Evolutionary conservation across 2,329 filamentous ascomycete genomes (phyloP), one percentile per base, ranked within the genome.

Genomic region (Monilinia vaccinii-corymbosi): DNA sequence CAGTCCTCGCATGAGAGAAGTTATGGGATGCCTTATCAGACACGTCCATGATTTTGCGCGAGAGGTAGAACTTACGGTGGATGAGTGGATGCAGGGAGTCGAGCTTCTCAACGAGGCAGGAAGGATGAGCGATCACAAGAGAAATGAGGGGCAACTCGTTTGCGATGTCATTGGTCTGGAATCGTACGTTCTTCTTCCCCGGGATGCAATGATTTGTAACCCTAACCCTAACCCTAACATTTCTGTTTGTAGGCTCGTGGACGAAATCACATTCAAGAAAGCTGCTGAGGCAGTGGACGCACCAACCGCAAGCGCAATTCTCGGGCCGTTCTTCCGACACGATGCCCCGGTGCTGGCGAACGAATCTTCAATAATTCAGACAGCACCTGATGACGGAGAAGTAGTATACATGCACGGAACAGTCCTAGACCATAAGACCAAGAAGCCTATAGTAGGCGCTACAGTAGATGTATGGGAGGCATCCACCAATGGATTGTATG

Each of bases 391-490:
- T 64, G 82, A 85, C 71, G 78, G 75, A 65, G 62, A 68, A 46
- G 65, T 68, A 7, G 76, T 77, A 2, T 82, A 78, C 65, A 83
- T 86, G 79, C 79, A 85, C 64, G 84, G 84, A 36, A 74, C 66
- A 2, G 79, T 86, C 0, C 70, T 77, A 4, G 81, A 84, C 69
- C 77, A 77, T 62, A 72, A 69, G 36, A 84, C 81, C 0, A 78
- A 79, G 62, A 74, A 81, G 68, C 83, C 83, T 0, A 75, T 86
- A n/a, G 75, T 75, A 21, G 77, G 77, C 47, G 81, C 81, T 0
- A 75, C 77, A 21, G 74, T 87, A 8, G 83, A 87, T 70, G 76
- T 84, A n/a, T 87, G 83, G 83, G 79, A 86, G 68, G 82, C 82
- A 1, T 81, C 80, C 1, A 83, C 83, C 1, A 86, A 87, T 64